Base-by-base conservation (phyloP, 225 moss, liverwort and hornwort genomes). In the Pleurozium schreberi region DNA sequence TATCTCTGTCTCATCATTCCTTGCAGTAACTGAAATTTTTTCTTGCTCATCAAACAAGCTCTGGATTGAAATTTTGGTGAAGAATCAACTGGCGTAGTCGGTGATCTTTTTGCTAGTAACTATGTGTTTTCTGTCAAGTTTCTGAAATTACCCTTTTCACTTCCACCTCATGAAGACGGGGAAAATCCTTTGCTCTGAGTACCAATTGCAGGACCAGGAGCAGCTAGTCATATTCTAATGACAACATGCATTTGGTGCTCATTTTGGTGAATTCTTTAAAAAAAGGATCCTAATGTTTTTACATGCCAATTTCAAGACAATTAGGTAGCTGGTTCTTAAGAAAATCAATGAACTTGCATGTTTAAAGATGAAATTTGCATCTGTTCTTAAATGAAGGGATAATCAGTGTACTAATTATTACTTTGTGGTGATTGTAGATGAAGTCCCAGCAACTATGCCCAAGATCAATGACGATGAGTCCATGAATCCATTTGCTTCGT, bases 361-460 rank as follows among this genome's bases (percentile, higher is more conserved):
- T n/a, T n/a, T n/a, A n/a, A n/a, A n/a, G n/a, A n/a, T n/a, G n/a
- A n/a, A n/a, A n/a, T n/a, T n/a, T n/a, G n/a, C n/a, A n/a, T n/a
- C n/a, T n/a, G n/a, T n/a, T n/a, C n/a, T 49, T 49, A 49, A 49
- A 49, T 49, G 49, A 49, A 49, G 8, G 11, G 49, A 49, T 49
- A 49, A 8, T 49, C 49, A 49, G 49, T 49, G 49, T 49, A 49
- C 11, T 11, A 49, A 8, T 49, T 49, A 49, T 49, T 49, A 49
- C 49, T 11, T 49, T 49, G 52, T 69, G 43, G 83, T 81, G 61
- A 59, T 83, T 89, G 82, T 89, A 76, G 92, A 94, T 77, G 94
- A 96, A 90, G 93, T 91, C 18, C 88, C 89, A 50, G 86, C 86
- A 80, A 87, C 87, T 8, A 85, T 90, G 50, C 69, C 89, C 16